Evolutionary conservation across 169 alveolate genomes (phyloP).

Genomic region (Plasmodium blacklocki): DNA sequence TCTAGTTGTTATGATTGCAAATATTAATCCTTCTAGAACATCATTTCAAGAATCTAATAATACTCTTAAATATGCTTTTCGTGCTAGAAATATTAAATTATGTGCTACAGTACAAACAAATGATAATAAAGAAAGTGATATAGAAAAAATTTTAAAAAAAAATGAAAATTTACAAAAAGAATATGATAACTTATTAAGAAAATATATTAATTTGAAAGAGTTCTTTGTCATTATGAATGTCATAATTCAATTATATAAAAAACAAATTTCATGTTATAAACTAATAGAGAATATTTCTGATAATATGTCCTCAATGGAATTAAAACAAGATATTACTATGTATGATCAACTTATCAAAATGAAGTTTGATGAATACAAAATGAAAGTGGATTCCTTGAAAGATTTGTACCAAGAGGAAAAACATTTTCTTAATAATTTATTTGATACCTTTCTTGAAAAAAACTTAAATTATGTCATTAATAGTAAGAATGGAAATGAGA

Average conservation of each 20-base stretch:
- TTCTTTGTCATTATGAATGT: slow-evolving; percentile 6
- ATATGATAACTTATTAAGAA: slow-evolving; percentile 23
- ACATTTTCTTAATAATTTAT: slow-evolving; percentile 6
- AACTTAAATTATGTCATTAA: slow-evolving; percentile 33
- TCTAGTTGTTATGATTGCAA: slow-evolving; percentile 95
- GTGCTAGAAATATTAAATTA: slow-evolving; percentile 94
- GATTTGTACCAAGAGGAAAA: slow-evolving; percentile 29
- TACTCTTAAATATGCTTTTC: slow-evolving; percentile 93
- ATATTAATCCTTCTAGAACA: slow-evolving; percentile 91
- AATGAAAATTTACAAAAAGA: slow-evolving; percentile 65
- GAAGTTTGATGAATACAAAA: slow-evolving; percentile 32
- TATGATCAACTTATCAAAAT: slow-evolving; percentile 59
- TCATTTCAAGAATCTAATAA: slow-evolving; percentile 91
- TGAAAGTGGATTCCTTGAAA: neutral
- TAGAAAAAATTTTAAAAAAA: slow-evolving; percentile 68
- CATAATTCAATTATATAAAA: slow-evolving; percentile 36
- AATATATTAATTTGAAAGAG: slow-evolving; percentile 17
- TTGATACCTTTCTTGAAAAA: slow-evolving; percentile 21
- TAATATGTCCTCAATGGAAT: slow-evolving; percentile 18
- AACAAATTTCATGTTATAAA: slow-evolving; percentile 33
- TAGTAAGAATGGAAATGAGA: neutral
- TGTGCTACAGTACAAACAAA: slow-evolving; percentile 76
- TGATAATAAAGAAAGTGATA: slow-evolving; percentile 71
- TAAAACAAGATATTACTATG: slow-evolving; percentile 65
- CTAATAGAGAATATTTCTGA: slow-evolving; percentile 22